Evolutionary conservation across 164 flowering plant genomes (phyloP), one percentile per base, ranked within the genome.

Genomic region (Malania oleifera): DNA sequence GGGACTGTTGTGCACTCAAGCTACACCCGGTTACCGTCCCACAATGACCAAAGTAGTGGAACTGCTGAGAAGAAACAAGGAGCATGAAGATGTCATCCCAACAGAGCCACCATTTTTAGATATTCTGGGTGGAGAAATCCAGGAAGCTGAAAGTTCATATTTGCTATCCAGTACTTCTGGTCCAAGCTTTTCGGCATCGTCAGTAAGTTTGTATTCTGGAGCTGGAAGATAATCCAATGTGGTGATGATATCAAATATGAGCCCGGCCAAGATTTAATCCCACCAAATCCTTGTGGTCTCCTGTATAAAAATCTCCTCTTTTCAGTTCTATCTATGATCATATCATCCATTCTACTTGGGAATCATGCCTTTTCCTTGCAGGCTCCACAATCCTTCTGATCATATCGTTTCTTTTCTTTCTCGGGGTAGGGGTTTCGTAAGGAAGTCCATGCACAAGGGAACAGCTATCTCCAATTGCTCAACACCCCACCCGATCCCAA

Each of bases 101-200:
- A 60, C 56, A 60, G 63, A 60, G 26, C 63, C 63, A n/a, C 63
- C 63, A 26, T 60, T 60, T 51, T 50, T 60, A 52, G 63, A 60
- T 51, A 22, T 46, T 26, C 7, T 50, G 18, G 24, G 17, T 9
- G 7, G 25, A 7, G 37, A 35, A 15, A 41, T 0, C 24, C 35
- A 38, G 38, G 63, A 46, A 29, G 14, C 20, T 58, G 52, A 31
- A 9, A 19, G 28, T 15, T 1, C 17, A 8, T 24, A 22, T 34
- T 48, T 46, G 22, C 50, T 46, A 22, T 58, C 61, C 46, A 20
- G 23, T 19, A 35, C 40, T 7, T 58, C 53, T 29, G 41, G n/a
- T 44, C 49, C 50, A 45, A 43, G 40, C 39, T 23, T 29, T 45
- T 44, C 61, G 12, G 61, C 12, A 13, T 44, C 61, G 22, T 44